phyloP scores from a whole-genome alignment of 441 rosid species.

The Gossypium trilobum region DNA sequence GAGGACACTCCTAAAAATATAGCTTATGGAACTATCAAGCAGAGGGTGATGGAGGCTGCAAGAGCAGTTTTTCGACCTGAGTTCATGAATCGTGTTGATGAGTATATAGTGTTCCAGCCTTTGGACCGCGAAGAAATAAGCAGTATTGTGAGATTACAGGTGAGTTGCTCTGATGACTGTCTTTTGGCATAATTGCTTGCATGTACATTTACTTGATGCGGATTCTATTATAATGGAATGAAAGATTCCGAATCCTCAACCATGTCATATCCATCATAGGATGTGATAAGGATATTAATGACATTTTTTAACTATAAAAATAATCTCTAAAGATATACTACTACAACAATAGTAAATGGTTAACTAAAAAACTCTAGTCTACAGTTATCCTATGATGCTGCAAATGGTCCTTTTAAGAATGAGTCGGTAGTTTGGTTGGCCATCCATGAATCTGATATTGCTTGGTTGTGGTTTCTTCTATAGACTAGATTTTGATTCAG shows the following conservation, averaged over 20 bases:
- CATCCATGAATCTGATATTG: not conserved
- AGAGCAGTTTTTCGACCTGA: slow-evolving; percentile 89
- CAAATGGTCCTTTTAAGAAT: not conserved
- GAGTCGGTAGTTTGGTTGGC: not conserved
- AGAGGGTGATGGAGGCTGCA: slow-evolving; percentile 87
- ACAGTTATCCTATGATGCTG: not conserved
- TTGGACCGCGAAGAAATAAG: slow-evolving; percentile 69
- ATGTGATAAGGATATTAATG: not conserved
- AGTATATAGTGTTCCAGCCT: slow-evolving; percentile 95
- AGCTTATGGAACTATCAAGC: slow-evolving; percentile 68
- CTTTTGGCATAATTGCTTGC: not conserved
- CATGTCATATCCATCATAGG: not conserved
- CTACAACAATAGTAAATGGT: not conserved
- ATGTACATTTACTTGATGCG: not conserved
- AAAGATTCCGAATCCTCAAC: not conserved
- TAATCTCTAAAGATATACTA: not conserved
- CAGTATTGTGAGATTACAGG: slow-evolving; percentile 85
- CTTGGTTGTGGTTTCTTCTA: not conserved
- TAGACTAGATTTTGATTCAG: not conserved
- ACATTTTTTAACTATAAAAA: not conserved
- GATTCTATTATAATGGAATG: not conserved
- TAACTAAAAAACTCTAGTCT: not conserved
- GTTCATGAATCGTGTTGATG: slow-evolving; percentile 94
- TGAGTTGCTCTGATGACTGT: slow-evolving; percentile 21
- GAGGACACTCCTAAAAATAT: slow-evolving; percentile 49